A percentile compares a stretch with the other conserved stretches of the same genome.
These are phyloP conservation scores for Russula earlei DNA, from an alignment of 768 basidiomycete species.

Conservation along the genomic window DNA sequence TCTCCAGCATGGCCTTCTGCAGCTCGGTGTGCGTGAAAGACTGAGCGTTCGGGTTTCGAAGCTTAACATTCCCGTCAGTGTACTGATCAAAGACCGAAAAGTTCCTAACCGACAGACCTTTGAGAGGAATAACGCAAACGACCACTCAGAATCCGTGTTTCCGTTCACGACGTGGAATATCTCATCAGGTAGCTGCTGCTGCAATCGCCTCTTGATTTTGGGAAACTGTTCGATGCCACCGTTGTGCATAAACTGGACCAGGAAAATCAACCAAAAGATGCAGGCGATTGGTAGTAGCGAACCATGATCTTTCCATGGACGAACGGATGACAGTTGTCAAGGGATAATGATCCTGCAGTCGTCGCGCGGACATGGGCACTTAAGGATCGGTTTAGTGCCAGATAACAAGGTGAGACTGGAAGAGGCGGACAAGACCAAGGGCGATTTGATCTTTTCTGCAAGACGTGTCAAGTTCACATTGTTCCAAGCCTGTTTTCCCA, in stretches of 20 bases:
- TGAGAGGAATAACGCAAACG: constrained; percentile 85
- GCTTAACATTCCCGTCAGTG: constrained; percentile 32
- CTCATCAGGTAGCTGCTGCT: constrained; percentile 67
- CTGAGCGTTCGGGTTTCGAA: constrained; percentile 69
- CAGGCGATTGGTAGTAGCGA: constrained; percentile 14
- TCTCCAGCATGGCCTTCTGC: constrained; percentile 80
- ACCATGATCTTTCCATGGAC: constrained; percentile 90
- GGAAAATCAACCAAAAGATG: neutral
- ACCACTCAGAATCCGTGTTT: constrained; percentile 99
- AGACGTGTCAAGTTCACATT: constrained; percentile 88
- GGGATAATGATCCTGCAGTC: constrained; percentile 82
- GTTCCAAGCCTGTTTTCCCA: constrained; percentile 79
- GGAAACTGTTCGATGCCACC: constrained; percentile 85
- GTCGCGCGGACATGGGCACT: constrained; percentile 91
- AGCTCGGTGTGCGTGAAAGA: constrained; percentile 64
- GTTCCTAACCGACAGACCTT: constrained; percentile 37
- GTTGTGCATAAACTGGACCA: constrained; percentile 87
- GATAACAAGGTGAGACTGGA: neutral
- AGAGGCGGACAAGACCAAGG: constrained; percentile 76
- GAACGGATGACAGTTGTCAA: constrained; percentile 96
- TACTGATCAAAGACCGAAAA: neutral
- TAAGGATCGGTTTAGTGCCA: neutral
- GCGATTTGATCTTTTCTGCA: constrained; percentile 95
- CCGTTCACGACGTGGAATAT: constrained; percentile 84
- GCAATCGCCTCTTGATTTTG: constrained; percentile 72